phyloP scores from a whole-genome alignment of 345 rosid genomes.

The Eucalyptus regnans region DNA sequence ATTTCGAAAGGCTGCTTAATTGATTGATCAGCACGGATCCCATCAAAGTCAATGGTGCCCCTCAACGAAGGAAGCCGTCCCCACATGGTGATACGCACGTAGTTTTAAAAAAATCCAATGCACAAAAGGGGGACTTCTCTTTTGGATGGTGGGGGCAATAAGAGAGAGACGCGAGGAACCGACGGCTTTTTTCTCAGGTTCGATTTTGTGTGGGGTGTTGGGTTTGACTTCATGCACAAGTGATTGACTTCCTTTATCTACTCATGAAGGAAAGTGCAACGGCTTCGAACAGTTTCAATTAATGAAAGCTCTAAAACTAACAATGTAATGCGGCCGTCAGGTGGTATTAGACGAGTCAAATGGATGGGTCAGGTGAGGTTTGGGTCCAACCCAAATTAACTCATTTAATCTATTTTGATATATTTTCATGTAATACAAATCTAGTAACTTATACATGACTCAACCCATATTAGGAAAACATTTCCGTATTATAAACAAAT shows the following conservation, averaged over 20 bases:
- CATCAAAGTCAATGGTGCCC: background rate
- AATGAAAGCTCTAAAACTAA: background rate
- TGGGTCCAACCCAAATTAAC: background rate
- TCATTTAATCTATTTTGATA: too few species aligned
- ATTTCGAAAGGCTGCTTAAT: background rate
- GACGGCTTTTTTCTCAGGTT: background rate
- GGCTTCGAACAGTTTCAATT: background rate
- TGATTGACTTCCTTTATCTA: background rate
- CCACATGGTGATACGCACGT: background rate
- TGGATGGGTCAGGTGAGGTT: background rate
- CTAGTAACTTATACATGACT: too few species aligned
- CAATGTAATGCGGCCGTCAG: accelerated
- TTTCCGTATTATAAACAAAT: too few species aligned
- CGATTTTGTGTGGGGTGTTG: background rate
- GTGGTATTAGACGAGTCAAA: background rate
- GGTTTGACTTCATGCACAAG: background rate
- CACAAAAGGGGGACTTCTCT: background rate
- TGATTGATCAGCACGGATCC: background rate
- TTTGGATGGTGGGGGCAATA: background rate
- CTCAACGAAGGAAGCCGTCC: background rate
- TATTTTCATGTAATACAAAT: too few species aligned
- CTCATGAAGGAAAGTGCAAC: background rate
- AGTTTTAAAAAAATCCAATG: background rate
- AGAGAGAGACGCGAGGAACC: background rate
- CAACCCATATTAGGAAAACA: too few species aligned